Evolutionary conservation across 768 basidiomycete species (phyloP), one percentile per base, ranked within the genome.

Genomic region (Suillus subluteus): DNA sequence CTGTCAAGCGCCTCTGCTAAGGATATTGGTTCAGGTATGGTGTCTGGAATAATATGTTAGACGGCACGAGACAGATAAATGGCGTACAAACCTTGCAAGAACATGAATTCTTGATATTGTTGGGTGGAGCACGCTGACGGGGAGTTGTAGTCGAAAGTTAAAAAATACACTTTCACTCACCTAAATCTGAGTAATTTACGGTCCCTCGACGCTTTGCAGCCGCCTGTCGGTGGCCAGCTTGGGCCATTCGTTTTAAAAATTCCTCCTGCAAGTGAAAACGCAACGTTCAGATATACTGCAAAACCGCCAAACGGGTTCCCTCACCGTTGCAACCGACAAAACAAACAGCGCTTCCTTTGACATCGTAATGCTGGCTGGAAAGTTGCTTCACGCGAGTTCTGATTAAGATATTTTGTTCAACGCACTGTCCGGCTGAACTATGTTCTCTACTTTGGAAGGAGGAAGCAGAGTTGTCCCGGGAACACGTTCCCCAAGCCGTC

Each of bases 321-420:
- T 69, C 64, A 94, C 94, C 46, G 94, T 90, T 58, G 93, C 93
- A 67, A 91, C 79, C 12, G 92, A 89, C 30, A 95, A 77, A 65
- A 94, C 76, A 71, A 90, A 94, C 8, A 89, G 78, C 1, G 88
- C 91, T 73, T 93, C 91, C 70, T 88, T 92, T 15, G 91, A 92
- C 75, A 92, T 79, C 13, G 88, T 85, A 71, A 92, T 85, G 4
- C 86, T 85, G 43, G 85, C 59, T 61, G 65, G 55, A 30, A 52
- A 52, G 58, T 50, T 61, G 48, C 18, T 44, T 26, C 21, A 21
- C 12, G 35, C 58, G 26, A 54, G 18, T 43, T 21, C 43, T 61
- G 18, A 32, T 21, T 7, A 65, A 43, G 12, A 21, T 11, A 32
- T 32, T 3, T 43, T 41, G 59, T 58, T 16, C 54, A 54, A 79